Evolutionary conservation across 2,329 filamentous ascomycete species (phyloP).

Genomic region (Colletotrichum aenigma): DNA sequence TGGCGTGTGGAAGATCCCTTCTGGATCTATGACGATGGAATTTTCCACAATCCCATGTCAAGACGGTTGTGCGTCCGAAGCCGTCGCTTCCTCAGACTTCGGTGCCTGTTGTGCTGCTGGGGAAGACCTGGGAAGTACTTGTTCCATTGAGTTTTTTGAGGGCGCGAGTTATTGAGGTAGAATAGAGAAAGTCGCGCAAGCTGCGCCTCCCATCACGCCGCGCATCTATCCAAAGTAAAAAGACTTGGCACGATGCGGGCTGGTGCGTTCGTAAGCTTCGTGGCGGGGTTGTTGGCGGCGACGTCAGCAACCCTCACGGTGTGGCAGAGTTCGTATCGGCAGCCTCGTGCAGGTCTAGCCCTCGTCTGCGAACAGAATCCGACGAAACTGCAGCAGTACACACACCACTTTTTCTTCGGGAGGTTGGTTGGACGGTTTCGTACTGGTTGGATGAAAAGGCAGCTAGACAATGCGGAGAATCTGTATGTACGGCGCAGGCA

Average conservation of each 20-base stretch:
- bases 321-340: conserved; percentile 2
- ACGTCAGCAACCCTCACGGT: not conserved
- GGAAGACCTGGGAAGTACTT: not conserved
- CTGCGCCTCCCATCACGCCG: not conserved
- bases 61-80: not conserved
- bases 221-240: not conserved
- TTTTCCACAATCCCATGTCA: not conserved
- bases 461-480: not conserved
- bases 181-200: not conserved
- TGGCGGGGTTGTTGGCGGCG: not conserved
- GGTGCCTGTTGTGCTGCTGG: not conserved
- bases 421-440: not conserved
- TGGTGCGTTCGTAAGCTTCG: not conserved
- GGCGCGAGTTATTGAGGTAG: not conserved
- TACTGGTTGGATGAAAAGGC: not conserved
- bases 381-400: not conserved
- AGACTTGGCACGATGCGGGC: not conserved
- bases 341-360: not conserved
- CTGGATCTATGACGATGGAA: not conserved
- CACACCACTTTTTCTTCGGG: not conserved
- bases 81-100: not conserved
- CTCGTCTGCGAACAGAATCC: not conserved
- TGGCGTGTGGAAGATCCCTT: not conserved
- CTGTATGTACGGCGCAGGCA: not conserved
- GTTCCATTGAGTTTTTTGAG: not conserved